Percentiles rank a stretch among this genome's conserved stretches.
phyloP scores from a whole-genome alignment of 108 stramenopile genomes.

The Cyclostephanos tholiformis region DNA sequence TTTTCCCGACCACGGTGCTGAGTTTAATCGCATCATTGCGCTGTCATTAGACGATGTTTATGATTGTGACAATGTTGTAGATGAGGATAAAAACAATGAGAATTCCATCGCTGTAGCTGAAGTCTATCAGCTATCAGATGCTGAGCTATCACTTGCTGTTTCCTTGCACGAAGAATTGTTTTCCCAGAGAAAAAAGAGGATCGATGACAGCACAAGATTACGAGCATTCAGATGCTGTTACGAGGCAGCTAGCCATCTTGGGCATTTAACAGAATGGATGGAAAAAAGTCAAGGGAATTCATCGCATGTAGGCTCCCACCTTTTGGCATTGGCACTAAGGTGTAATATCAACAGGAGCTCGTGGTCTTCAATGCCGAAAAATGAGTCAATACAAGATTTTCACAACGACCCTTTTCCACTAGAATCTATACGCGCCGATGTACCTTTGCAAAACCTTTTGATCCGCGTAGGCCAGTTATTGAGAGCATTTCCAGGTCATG shows the following conservation, averaged over 20 bases:
- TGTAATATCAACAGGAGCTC: conserved; percentile 32
- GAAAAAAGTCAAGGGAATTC: conserved; percentile 21
- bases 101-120: conserved; percentile 30
- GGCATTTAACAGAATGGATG: conserved; percentile 53
- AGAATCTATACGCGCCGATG: conserved; percentile 71
- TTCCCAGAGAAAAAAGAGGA: conserved; percentile 6
- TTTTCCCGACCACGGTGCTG: conserved; percentile 88
- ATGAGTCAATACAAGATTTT: conserved; percentile 59
- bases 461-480: conserved; percentile 77
- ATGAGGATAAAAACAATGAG: conserved; percentile 22
- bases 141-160: conserved; percentile 55
- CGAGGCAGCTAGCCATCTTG: conserved; percentile 48
- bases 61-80: conserved; percentile 33
- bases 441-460: conserved; percentile 65
- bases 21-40: conserved; percentile 63
- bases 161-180: conserved; percentile 61
- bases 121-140: conserved; percentile 52
- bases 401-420: conserved; percentile 76
- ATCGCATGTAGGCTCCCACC: conserved; percentile 42
- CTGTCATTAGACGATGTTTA: conserved; percentile 18
- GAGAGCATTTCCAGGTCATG: conserved; percentile 89
- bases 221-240: conserved; percentile 52
- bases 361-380: conserved; percentile 6
- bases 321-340: conserved; percentile 50
- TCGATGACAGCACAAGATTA: conserved; percentile 38